phyloP scores from a whole-genome alignment of 345 rosid species.

The Camelina laxa region DNA sequence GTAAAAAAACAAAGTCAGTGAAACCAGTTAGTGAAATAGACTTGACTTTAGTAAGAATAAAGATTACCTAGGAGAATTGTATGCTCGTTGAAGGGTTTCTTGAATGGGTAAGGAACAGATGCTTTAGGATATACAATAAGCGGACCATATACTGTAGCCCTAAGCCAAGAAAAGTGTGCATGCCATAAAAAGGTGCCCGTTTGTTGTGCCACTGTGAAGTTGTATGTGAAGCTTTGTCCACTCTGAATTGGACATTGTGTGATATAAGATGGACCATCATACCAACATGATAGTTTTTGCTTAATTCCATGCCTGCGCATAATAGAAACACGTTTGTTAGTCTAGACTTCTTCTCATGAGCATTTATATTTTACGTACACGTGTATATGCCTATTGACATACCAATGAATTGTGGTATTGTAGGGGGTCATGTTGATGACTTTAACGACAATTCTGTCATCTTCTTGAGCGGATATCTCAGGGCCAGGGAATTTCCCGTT shows the following conservation, averaged over 20 bases:
- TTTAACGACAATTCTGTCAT: constrained; percentile 64
- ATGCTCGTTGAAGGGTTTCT: constrained; percentile 65
- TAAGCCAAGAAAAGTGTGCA: constrained; percentile 90
- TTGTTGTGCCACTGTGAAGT: constrained; percentile 71
- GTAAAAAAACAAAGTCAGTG: constrained; percentile 13
- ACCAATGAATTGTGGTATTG: constrained; percentile 89
- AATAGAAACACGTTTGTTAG: not conserved
- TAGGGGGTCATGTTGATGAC: constrained; percentile 75
- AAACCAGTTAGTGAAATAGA: constrained; percentile 5
- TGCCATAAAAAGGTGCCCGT: constrained; percentile 88
- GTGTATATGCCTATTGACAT: constrained; percentile 7
- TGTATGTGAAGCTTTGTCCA: constrained; percentile 74
- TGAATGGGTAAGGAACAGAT: constrained; percentile 75
- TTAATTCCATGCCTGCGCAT: constrained; percentile 80
- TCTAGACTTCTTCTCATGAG: not conserved
- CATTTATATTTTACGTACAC: not conserved
- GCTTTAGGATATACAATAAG: constrained; percentile 70
- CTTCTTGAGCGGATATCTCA: constrained; percentile 72
- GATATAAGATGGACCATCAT: constrained; percentile 86
- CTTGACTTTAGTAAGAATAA: not conserved
- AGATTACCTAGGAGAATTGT: constrained; percentile 63
- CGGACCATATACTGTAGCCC: constrained; percentile 77
- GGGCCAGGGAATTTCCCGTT: constrained; percentile 84
- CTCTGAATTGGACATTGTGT: constrained; percentile 87
- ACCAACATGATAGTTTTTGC: constrained; percentile 86